Conservation (phyloP, 805 yeast genomes). For the Starmerella tilneyi region DNA sequence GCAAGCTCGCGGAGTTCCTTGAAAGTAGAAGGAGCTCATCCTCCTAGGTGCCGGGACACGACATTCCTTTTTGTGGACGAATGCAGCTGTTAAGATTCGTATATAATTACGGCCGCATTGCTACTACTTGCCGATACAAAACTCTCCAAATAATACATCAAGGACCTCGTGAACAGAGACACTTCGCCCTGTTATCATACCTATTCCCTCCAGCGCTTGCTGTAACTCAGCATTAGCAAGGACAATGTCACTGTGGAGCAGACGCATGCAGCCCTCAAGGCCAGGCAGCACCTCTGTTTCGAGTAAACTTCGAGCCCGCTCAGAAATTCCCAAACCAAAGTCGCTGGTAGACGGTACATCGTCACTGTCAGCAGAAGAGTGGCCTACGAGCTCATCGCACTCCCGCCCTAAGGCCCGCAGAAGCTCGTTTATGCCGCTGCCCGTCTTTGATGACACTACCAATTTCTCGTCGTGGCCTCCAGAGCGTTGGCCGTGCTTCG, state of each 20-base stretch:
- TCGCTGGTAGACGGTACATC: constrained; percentile 23
- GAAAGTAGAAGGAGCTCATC: constrained; percentile 28
- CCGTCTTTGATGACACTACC: constrained; percentile 57
- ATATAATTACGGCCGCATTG: neutral
- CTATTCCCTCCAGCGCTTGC: constrained; percentile 73
- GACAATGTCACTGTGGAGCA: constrained; percentile 49
- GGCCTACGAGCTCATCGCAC: constrained; percentile 43
- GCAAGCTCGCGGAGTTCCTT: constrained; percentile 33
- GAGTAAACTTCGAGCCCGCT: constrained; percentile 65
- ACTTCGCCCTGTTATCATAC: constrained; percentile 81
- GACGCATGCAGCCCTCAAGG: constrained; percentile 36
- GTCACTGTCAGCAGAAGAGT: constrained; percentile 27
- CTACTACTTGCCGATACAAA: constrained; percentile 79
- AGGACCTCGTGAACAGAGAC: constrained; percentile 83
- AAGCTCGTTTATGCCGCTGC: constrained; percentile 47
- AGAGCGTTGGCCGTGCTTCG: constrained; percentile 1
- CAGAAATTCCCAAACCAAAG: constrained; percentile 65
- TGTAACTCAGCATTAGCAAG: constrained; percentile 68
- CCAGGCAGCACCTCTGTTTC: constrained; percentile 68
- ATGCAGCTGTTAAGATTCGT: neutral
- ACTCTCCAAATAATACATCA: constrained; percentile 81
- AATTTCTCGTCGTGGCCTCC: too few relatives aligned
- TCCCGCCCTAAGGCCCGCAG: constrained; percentile 34
- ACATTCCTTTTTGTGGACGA: neutral
- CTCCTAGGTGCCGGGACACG: constrained; percentile 14